phyloP scores from a whole-genome alignment of 805 yeast species.

The Saccharomycopsis sp. region DNA sequence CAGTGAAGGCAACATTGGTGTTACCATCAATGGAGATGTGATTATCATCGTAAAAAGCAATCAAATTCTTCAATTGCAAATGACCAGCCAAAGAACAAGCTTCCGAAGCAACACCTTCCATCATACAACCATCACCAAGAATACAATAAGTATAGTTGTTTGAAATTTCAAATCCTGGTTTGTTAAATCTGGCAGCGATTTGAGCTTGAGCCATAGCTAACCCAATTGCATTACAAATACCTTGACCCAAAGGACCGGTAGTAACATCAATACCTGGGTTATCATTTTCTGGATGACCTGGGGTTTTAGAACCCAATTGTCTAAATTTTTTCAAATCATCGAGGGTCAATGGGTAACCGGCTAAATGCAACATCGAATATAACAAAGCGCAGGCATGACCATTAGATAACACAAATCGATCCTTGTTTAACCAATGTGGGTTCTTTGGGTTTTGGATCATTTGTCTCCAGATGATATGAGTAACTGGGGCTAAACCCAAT shows the following conservation, averaged over 20 bases:
- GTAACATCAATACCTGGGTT: conserved; percentile 94
- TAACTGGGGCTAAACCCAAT: conserved; percentile 93
- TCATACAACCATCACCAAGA: conserved; percentile 96
- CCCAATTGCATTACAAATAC: conserved; percentile 94
- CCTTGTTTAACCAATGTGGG: conserved; percentile 92
- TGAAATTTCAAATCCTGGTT: conserved; percentile 67
- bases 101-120: conserved; percentile 97
- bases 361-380: conserved; percentile 77
- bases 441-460: conserved; percentile 85
- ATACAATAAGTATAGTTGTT: conserved; percentile 73
- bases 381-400: conserved; percentile 94
- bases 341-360: conserved; percentile 72
- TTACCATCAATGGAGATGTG: conserved; percentile 94
- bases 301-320: conserved; percentile 83
- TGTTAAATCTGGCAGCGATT: conserved; percentile 88
- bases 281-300: conserved; percentile 96
- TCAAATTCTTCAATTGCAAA: conserved; percentile 84
- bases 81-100: conserved; percentile 95
- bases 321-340: conserved; percentile 89
- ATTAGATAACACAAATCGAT: conserved; percentile 88
- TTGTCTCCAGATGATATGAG: conserved; percentile 73
- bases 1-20: conserved; percentile 86
- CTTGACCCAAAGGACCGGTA: conserved; percentile 99
- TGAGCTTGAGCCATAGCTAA: conserved; percentile 91
- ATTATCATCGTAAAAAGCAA: conserved; percentile 95